These are phyloP conservation scores for Chaetomium strumarium DNA, from an alignment of 2,329 filamentous ascomycete genomes.

Conservation along the genomic window DNA sequence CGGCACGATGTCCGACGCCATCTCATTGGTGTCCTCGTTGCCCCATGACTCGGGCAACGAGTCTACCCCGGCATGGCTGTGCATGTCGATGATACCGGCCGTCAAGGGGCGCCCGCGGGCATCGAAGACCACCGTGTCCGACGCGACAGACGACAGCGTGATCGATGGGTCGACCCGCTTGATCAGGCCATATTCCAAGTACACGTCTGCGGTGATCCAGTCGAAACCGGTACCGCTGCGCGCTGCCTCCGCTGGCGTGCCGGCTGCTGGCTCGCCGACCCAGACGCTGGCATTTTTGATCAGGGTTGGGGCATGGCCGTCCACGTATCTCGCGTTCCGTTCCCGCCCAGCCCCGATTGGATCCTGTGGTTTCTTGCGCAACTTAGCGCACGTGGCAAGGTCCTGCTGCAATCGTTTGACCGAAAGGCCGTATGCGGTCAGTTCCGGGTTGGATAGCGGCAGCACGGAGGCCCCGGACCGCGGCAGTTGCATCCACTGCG, in stretches of 20 bases:
- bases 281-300: constrained; percentile 63
- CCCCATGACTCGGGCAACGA: constrained; percentile 50
- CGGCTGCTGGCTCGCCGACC: constrained; percentile 54
- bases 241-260: constrained; percentile 48
- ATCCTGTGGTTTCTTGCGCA: constrained; percentile 50
- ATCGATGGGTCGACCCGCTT: constrained; percentile 45
- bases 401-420: constrained; percentile 47
- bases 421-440: constrained; percentile 39
- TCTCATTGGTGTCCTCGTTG: constrained; percentile 57
- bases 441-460: constrained; percentile 15
- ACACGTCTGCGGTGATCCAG: constrained; percentile 57
- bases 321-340: constrained; percentile 54
- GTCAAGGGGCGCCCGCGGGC: constrained; percentile 58
- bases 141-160: constrained; percentile 36
- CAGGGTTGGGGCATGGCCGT: constrained; percentile 53
- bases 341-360: constrained; percentile 51
- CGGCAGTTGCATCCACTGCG: constrained; percentile 38
- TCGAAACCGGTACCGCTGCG: constrained; percentile 52
- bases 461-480: background rate
- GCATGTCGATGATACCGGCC: constrained; percentile 65
- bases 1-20: constrained; percentile 58
- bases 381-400: constrained; percentile 48
- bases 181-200: constrained; percentile 57
- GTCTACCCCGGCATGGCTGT: constrained; percentile 58
- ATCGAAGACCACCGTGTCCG: constrained; percentile 48